A percentile compares a stretch with the other conserved stretches of the same genome.
Evolutionary conservation across 306 rosid species (phyloP).

Genomic region (Clitoria ternatea): DNA sequence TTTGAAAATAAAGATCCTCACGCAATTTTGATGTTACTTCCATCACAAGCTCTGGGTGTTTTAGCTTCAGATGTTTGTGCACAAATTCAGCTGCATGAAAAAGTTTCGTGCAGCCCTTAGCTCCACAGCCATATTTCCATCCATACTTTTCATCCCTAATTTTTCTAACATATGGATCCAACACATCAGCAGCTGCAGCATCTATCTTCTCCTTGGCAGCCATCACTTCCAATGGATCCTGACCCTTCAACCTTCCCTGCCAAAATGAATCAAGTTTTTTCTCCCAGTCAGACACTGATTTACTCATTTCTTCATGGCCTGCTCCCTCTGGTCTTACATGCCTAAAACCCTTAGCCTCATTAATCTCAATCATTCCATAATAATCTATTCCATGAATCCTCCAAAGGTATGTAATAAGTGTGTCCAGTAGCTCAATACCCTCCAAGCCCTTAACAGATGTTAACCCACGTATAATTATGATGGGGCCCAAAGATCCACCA

Average conservation of each 20-base stretch:
- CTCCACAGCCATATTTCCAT: constrained; percentile 99
- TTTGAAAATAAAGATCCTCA: constrained; percentile 89
- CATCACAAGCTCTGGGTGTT: constrained; percentile 81
- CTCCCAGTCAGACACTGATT: constrained; percentile 82
- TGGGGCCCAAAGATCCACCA: constrained; percentile 90
- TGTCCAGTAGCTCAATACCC: constrained; percentile 89
- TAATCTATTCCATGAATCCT: constrained; percentile 90
- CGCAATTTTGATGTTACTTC: constrained; percentile 83
- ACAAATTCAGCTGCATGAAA: constrained; percentile 97
- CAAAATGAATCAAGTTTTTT: constrained; percentile 76
- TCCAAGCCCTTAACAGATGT: constrained; percentile 94
- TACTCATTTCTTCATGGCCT: constrained; percentile 41
- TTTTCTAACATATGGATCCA: constrained; percentile 90
- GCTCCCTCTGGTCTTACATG: constrained; percentile 79
- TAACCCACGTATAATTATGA: constrained; percentile 77
- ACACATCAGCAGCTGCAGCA: constrained; percentile 73
- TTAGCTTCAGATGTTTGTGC: constrained; percentile 88
- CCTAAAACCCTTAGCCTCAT: constrained; percentile 83
- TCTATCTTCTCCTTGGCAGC: constrained; percentile 97
- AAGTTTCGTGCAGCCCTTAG: constrained; percentile 98
- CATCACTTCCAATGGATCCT: constrained; percentile 92
- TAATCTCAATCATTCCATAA: constrained; percentile 87
- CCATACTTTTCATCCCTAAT: constrained; percentile 99
- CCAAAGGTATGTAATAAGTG: constrained; percentile 93
- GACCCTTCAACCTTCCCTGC: constrained; percentile 82